Evolutionary conservation across 208 protist species (phyloP), one percentile per base, ranked within the genome.

Genomic region (Balamuthia mandrillaris): DNA sequence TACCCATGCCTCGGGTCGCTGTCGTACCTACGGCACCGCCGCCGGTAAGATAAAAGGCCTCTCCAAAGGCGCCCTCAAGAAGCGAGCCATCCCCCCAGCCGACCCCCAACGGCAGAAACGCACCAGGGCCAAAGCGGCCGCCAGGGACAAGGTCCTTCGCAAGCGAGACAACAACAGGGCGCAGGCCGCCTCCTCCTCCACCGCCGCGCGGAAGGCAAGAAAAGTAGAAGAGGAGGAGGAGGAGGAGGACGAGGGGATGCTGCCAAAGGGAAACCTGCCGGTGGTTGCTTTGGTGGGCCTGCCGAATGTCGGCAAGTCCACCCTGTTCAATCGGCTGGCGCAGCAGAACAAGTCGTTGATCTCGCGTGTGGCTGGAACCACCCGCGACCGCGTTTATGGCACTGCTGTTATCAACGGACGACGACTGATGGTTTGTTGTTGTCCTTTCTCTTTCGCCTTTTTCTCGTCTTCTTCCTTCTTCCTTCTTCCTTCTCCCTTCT

Each of bases 261-360:
- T 14, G 18, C 47, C 14, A 14, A 24, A 54, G 14, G 60, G 14
- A 68, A 14, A 12, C 29, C 47, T 63, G 6, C 72, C 72, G 4
- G 72, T 81, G 45, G 9, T 81, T 29, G 72, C 72, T 2, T 51
- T 81, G 9, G 72, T 81, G 3, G 72, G 72, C 4, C 72, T 81
- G 2, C 72, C 72, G 47, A 81, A 81, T 51, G 54, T 42, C 52
- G 72, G 72, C 72, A 81, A 81, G 52, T 81, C 72, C 10, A 81
- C 72, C 24, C 52, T 81, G 27, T 81, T 81, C 52, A 81, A 81
- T 39, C 6, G 68, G 39, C 37, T 81, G 4, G 49, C 61, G 31
- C 3, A 24, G 35, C 51, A 39, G 52, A 81, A 81, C 72, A 81
- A 81, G 72, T 63, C 47, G n/a, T 39, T 81, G 35, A 24, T 81